phyloP scores from a whole-genome alignment of 768 basidiomycete species.

The Tephrocybe rancida region DNA sequence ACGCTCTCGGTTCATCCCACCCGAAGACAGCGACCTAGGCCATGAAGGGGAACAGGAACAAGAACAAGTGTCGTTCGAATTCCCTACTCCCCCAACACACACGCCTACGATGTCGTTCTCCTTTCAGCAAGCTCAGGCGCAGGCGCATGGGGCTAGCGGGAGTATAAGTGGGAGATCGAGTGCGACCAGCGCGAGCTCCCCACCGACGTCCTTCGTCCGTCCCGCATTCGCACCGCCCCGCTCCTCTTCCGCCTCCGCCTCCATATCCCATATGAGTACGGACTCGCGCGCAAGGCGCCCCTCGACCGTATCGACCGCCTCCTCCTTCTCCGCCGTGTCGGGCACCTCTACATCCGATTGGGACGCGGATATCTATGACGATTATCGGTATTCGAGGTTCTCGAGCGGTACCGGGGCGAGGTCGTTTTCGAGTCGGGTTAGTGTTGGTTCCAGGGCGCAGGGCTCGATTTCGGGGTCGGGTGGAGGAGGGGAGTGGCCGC shows the following conservation, averaged over 20 bases:
- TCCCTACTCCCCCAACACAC: constrained; percentile 12
- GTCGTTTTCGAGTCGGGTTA: constrained; percentile 13
- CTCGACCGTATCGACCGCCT: constrained; percentile 16
- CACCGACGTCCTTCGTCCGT: not conserved
- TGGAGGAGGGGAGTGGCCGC: constrained; percentile 6
- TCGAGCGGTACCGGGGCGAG: constrained; percentile 44
- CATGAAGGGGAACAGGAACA: not conserved
- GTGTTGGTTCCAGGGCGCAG: constrained; percentile 2
- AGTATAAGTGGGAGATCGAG: too few species aligned
- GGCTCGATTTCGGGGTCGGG: constrained; percentile 3
- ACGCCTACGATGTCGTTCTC: constrained; percentile 1
- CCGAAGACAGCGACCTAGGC: not conserved
- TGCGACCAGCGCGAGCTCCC: not conserved
- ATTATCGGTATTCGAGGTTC: constrained; percentile 72
- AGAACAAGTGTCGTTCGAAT: constrained; percentile 3
- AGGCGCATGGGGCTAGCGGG: too few species aligned
- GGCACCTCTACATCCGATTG: too few species aligned
- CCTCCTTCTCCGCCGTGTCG: constrained; percentile 27
- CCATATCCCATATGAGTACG: not conserved
- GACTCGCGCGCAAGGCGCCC: not conserved
- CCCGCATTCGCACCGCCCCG: not conserved
- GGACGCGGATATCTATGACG: constrained; percentile 75
- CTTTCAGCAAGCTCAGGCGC: not conserved
- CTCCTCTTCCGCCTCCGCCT: not conserved
- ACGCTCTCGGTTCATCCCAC: constrained; percentile 1